Conservation (phyloP, 768 basidiomycete species). For the Guyanaporus albipodus region DNA sequence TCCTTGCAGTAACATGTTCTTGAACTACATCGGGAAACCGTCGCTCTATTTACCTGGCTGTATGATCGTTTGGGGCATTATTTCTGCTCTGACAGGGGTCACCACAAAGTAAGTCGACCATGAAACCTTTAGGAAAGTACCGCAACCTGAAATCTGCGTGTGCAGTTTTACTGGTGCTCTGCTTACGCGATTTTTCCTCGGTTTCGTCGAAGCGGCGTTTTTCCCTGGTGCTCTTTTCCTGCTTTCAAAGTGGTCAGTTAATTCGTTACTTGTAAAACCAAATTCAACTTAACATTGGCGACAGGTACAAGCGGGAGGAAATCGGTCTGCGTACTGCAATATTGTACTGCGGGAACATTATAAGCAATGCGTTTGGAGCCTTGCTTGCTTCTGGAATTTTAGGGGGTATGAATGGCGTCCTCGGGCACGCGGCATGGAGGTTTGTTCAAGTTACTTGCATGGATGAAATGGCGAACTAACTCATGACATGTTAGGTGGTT, state of each 20-base stretch:
- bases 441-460: slow-evolving; percentile 22
- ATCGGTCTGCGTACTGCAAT: slow-evolving; percentile 42
- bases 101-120: slow-evolving; percentile 26
- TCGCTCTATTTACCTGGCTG: slow-evolving; percentile 61
- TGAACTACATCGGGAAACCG: slow-evolving; percentile 63
- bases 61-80: slow-evolving; percentile 69
- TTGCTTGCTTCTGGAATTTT: slow-evolving; percentile 48
- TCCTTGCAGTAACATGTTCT: slow-evolving; percentile 66
- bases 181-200: slow-evolving; percentile 50
- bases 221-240: slow-evolving; percentile 43
- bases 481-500: slow-evolving; percentile 38
- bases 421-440: slow-evolving; percentile 52
- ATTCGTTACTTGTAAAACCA: slow-evolving; percentile 28
- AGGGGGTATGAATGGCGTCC: slow-evolving; percentile 42
- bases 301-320: slow-evolving; percentile 44
- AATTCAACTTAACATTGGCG: slow-evolving; percentile 17
- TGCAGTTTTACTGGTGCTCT: slow-evolving; percentile 40
- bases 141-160: not conserved
- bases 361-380: slow-evolving; percentile 54
- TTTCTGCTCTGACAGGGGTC: slow-evolving; percentile 45
- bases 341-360: slow-evolving; percentile 48
- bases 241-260: slow-evolving; percentile 31
- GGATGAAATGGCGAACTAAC: slow-evolving; percentile 3
- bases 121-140: not conserved
- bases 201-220: slow-evolving; percentile 50